Percentiles rank a stretch among this genome's conserved stretches.
Conservation (phyloP, 2,329 filamentous ascomycete genomes). For the Huntiella decipiens region DNA sequence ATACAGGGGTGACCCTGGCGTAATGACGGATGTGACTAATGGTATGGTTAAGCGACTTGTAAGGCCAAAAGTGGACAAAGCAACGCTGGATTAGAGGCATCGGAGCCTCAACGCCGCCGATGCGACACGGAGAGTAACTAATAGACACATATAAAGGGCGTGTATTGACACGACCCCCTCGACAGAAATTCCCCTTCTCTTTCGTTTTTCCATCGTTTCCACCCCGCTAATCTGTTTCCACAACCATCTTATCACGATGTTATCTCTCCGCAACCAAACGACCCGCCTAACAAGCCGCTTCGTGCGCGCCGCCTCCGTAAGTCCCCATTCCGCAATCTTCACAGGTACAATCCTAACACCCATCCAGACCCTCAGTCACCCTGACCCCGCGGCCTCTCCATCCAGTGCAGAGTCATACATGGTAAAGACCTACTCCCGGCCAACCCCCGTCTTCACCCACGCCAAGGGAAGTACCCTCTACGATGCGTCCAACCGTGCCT, state of each 20-base stretch:
- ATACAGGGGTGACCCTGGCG: too few species aligned
- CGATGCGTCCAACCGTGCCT: slow-evolving; percentile 75
- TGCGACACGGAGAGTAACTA: slow-evolving; percentile 9
- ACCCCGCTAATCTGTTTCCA: too few species aligned
- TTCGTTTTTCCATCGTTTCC: too few species aligned
- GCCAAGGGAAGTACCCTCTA: slow-evolving; percentile 76
- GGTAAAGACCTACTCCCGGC: slow-evolving; percentile 88
- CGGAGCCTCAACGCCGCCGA: slow-evolving; percentile 9
- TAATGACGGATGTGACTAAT: slow-evolving; percentile 9
- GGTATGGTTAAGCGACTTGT: slow-evolving; percentile 2
- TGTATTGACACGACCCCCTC: too few species aligned
- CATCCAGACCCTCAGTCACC: slow-evolving; percentile 31
- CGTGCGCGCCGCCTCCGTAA: slow-evolving; percentile 20
- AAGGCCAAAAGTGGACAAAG: too few species aligned
- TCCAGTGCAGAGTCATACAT: slow-evolving; percentile 66
- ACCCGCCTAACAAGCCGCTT: slow-evolving; percentile 12
- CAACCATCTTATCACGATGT: too few species aligned
- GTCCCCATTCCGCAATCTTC: slow-evolving; percentile 9
- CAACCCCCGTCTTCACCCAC: slow-evolving; percentile 72
- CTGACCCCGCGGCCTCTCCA: slow-evolving; percentile 57
- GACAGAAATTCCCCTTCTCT: too few species aligned
- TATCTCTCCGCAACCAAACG: too few species aligned
- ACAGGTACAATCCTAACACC: background rate
- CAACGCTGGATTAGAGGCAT: background rate
- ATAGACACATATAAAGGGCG: too few species aligned